Evolutionary conservation across 441 rosid species (phyloP).

Genomic region (Breynia disticha): DNA sequence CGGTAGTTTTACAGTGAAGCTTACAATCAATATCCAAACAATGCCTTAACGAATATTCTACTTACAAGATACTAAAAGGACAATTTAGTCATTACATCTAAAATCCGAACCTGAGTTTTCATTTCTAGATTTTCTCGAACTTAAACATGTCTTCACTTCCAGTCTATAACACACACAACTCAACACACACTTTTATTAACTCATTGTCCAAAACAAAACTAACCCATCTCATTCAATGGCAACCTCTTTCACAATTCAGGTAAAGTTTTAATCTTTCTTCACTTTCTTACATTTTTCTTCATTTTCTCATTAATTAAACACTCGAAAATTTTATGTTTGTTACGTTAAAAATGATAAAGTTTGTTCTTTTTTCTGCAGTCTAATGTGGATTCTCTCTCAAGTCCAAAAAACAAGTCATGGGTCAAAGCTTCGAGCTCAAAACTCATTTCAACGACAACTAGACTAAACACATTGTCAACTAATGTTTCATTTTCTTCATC

Average conservation of each 20-base stretch:
- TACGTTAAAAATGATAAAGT: not conserved
- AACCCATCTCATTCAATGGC: constrained; percentile 38
- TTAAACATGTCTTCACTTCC: too few species aligned
- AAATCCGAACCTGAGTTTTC: too few species aligned
- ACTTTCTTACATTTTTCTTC: not conserved
- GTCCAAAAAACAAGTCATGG: constrained; percentile 26
- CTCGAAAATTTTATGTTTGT: not conserved
- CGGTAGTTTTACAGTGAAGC: too few species aligned
- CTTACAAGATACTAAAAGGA: too few species aligned
- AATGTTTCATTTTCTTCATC: constrained; percentile 28
- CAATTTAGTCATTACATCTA: too few species aligned
- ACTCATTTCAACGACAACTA: constrained; percentile 22
- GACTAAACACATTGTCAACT: constrained; percentile 18
- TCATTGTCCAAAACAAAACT: not conserved
- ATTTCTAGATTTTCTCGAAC: too few species aligned
- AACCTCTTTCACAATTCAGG: constrained; percentile 41
- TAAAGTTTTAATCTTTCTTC: constrained; percentile 10
- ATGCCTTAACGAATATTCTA: too few species aligned
- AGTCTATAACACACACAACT: too few species aligned
- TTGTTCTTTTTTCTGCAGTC: constrained; percentile 26
- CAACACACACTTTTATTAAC: too few species aligned
- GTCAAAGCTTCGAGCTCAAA: constrained; percentile 21
- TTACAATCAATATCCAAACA: too few species aligned
- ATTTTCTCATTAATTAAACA: not conserved
- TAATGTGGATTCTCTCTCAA: constrained; percentile 36